These are phyloP conservation scores for Sedum album DNA, from an alignment of 164 flowering plant genomes.

Conservation along the genomic window DNA sequence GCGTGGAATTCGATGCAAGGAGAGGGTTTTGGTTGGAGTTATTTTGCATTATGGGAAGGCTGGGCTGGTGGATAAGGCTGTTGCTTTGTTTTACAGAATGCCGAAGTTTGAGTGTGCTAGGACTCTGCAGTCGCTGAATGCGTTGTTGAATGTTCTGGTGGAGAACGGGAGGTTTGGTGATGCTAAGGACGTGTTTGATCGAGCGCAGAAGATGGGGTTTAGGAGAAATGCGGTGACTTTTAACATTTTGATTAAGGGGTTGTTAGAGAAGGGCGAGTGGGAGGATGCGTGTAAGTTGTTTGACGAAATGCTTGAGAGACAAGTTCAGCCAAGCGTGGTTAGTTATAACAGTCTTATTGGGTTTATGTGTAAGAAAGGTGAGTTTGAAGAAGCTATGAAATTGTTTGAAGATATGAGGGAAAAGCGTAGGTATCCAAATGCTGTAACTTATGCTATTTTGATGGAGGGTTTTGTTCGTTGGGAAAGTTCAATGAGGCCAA, in stretches of 20 bases:
- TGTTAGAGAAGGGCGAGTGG: background rate
- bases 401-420: slow-evolving; percentile 51
- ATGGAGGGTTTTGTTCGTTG: slow-evolving; percentile 63
- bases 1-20: slow-evolving; percentile 42
- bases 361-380: background rate
- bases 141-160: slow-evolving; percentile 52
- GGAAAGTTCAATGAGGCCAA: slow-evolving; percentile 55
- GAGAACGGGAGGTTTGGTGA: slow-evolving; percentile 30
- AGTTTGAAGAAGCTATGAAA: slow-evolving; percentile 22
- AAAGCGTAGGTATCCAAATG: slow-evolving; percentile 51
- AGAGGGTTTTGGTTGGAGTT: slow-evolving; percentile 48
- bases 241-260: background rate
- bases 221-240: background rate
- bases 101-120: slow-evolving; percentile 51
- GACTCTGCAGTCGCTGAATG: slow-evolving; percentile 53
- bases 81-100: slow-evolving; percentile 50
- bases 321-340: background rate
- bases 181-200: slow-evolving; percentile 37
- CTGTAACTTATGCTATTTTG: slow-evolving; percentile 57
- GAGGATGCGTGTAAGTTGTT: slow-evolving; percentile 30
- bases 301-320: slow-evolving; percentile 76
- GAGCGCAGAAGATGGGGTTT: background rate
- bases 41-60: slow-evolving; percentile 66
- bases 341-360: background rate
- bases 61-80: slow-evolving; percentile 34